These are phyloP conservation scores for Nicotiana undulata DNA, from an alignment of 257 asterid genomes.

Conservation along the genomic window DNA sequence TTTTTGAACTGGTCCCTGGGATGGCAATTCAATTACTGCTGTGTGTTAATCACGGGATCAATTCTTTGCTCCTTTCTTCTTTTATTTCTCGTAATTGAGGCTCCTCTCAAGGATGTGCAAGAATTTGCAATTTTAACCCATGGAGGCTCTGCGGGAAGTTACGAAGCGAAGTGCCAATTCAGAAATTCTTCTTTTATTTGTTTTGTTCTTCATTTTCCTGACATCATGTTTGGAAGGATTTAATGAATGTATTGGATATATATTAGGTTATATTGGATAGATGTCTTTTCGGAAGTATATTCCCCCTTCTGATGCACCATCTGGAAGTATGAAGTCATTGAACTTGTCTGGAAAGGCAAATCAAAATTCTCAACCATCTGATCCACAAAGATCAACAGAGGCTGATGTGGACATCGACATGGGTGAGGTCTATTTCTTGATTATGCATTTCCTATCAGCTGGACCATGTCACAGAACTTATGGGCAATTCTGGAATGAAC, in stretches of 20 bases:
- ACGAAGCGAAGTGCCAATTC: not conserved
- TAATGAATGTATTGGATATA: constrained; percentile 2
- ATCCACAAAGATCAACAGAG: constrained; percentile 39
- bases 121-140: not conserved
- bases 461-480: constrained; percentile 93
- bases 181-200: not conserved
- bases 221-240: not conserved
- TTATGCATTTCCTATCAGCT: constrained; percentile 94
- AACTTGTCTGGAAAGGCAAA: constrained; percentile 53
- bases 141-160: not conserved
- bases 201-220: not conserved
- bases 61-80: not conserved
- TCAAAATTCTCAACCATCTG: constrained; percentile 52
- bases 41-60: not conserved
- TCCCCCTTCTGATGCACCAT: constrained; percentile 49
- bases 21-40: not conserved
- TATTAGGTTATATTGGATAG: constrained; percentile 38
- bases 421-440: constrained; percentile 86
- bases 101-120: not conserved
- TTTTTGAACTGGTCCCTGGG: not conserved
- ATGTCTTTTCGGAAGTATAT: constrained; percentile 86
- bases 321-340: constrained; percentile 55
- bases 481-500: constrained; percentile 97
- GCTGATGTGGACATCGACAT: constrained; percentile 69
- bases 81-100: not conserved